Base-by-base conservation (phyloP, 148 eudicot genomes). In the Mesembryanthemum crystallinum region DNA sequence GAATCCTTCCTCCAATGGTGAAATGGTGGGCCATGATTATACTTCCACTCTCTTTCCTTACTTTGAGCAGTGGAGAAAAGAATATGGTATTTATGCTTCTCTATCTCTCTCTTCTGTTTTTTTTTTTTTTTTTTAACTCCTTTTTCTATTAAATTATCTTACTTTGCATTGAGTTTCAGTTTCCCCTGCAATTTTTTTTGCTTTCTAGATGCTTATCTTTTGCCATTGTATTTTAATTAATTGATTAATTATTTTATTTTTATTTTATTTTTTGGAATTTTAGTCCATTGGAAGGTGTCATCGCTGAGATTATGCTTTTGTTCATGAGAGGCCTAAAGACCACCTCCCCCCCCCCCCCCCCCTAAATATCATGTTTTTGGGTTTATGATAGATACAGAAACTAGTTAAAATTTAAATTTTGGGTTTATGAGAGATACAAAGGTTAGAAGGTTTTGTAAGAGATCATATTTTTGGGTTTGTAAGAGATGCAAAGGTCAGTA, bases 31-130 rank as follows among this genome's bases (percentile, higher is more conserved):
- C 42, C 93, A 92, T 78, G 95, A 92, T 68, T 92, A 85, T 24
- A 84, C 91, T 57, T 82, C 89, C 66, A 74, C 86, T n/a, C 77
- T 92, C 33, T 90, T 92, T 73, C 97, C 97, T 43, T 89, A 90
- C 86, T 86, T 92, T 43, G 91, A 92, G 52, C 88, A 84, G 70
- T 92, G 97, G 97, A 85, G 91, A 30, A 76, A 72, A 37, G 27
- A 72, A 66, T 81, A 72, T 72, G 83, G 83, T 81, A 81, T 29
- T 23, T 35, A 2, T 35, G 39, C 39, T 6, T 2, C 39, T 35
- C n/a, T n/a, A n/a, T 35, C 39, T 35, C 6, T 35, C 39, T 35
- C 6, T n/a, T n/a, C n/a, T n/a, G n/a, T n/a, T n/a, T n/a, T n/a
- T n/a, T n/a, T n/a, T 35, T 35, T 35, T 35, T 2, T 23, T 4